Evolutionary conservation across 192 early-diverging fungal genomes (phyloP), one percentile per base, ranked within the genome.

Genomic region (Geranomyces variabilis): DNA sequence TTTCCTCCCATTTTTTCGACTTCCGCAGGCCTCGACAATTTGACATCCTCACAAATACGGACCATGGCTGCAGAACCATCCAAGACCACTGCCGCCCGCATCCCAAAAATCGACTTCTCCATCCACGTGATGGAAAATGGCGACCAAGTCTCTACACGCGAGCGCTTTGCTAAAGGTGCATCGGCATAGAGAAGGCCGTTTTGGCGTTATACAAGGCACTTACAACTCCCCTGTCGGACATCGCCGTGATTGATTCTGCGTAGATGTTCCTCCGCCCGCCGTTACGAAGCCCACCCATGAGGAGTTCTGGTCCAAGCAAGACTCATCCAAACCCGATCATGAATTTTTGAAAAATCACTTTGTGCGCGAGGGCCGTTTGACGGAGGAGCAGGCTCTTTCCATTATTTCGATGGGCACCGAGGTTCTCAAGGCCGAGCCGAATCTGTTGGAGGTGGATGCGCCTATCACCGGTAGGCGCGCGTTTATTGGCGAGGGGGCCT

Each of bases 341-440:
- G 89, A 83, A 9, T 93, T 94, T 75, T 78, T 98, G 55, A 95
- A 94, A 73, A 84, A 90, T 74, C 95, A 96, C 77, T 98, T 98
- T 80, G 89, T 92, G 70, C 88, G 88, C 45, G 96, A 98, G 71
- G 96, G 96, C 15, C 89, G 94, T 22, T 84, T 98, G 67, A 90
- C 92, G 22, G 90, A 96, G 75, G 90, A 94, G 67, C 94, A 98
- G 78, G 95, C 95, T 10, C 83, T 98, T 48, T 86, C 81, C 46
- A 96, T 98, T 77, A 83, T 98, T 60, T 83, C 85, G 61, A 90
- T 90, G 53, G 94, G 90, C 29, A 93, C 93, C 29, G 88, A 91
- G 56, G 69, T 96, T 26, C 78, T 98, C 67, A 87, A 80, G 33
- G 85, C 84, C 55, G 96, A 98, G 79, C 85, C 88, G 1, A 98